Percentiles rank a stretch among this genome's conserved stretches.
Evolutionary conservation across 2,329 filamentous ascomycete genomes (phyloP).

Genomic region (Davidsoniella eucalypti): DNA sequence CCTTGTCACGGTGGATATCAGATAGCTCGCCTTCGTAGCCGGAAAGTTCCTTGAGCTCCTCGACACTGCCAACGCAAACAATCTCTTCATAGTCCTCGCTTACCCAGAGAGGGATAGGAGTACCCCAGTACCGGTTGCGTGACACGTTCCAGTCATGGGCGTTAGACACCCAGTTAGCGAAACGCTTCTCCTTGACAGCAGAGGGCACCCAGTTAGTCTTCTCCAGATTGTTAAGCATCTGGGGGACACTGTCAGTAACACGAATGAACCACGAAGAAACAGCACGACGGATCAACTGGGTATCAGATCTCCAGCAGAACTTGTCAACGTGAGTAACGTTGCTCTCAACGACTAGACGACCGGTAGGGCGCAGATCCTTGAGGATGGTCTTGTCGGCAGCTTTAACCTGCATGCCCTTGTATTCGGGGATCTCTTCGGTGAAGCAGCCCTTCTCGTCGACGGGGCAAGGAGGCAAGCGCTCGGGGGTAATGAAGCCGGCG

Average conservation of each 20-base stretch:
- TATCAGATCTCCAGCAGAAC: constrained; percentile 18
- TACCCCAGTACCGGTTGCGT: constrained; percentile 17
- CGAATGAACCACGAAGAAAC: constrained; percentile 19
- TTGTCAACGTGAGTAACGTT: constrained; percentile 16
- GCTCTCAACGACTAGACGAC: constrained; percentile 16
- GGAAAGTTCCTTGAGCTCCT: constrained; percentile 16
- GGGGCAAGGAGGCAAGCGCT: constrained; percentile 50
- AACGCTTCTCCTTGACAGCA: constrained; percentile 17
- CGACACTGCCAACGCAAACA: constrained; percentile 16
- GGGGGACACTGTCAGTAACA: constrained; percentile 15
- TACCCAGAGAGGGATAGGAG: constrained; percentile 17
- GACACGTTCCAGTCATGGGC: constrained; percentile 17
- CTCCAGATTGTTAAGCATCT: constrained; percentile 17
- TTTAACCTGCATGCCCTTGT: constrained; percentile 17
- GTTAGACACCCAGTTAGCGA: constrained; percentile 17
- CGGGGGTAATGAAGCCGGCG: constrained; percentile 45
- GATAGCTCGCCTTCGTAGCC: constrained; percentile 15
- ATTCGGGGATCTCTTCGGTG: constrained; percentile 17
- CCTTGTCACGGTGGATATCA: constrained; percentile 17
- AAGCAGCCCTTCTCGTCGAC: constrained; percentile 37
- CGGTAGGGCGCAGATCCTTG: constrained; percentile 16
- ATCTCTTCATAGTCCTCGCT: constrained; percentile 18
- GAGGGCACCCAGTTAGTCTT: constrained; percentile 17
- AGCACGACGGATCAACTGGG: constrained; percentile 17
- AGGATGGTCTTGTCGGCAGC: constrained; percentile 17